Base-by-base conservation (phyloP, 2,329 filamentous ascomycete species). In the Apiospora rasikravindrae region DNA sequence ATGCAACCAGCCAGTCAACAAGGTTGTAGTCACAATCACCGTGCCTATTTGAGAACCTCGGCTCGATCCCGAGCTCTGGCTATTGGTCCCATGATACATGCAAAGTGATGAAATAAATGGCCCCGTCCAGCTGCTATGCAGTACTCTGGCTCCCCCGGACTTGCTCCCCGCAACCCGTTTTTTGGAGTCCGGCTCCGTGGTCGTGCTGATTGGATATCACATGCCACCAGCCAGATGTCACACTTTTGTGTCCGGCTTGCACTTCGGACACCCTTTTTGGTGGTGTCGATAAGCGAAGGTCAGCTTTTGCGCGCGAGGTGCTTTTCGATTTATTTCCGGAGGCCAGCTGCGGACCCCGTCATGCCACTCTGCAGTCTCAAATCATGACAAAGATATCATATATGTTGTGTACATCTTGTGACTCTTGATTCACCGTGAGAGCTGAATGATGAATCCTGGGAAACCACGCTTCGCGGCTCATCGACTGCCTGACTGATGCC, bases 281-380 rank as follows among this genome's bases (percentile, higher is more conserved):
- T 64, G 33, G 33, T 64, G 33, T 64, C 57, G 33, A 64, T n/a
- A 64, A 24, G 33, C 57, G 22, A 64, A n/a, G 10, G 29, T 4
- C 57, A 33, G 57, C 29, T 14, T 64, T 40, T 64, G n/a, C 57
- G 57, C 33, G 29, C n/a, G 19, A 64, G 10, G 57, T 40, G 19
- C 22, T 64, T 64, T 42, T 42, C 5, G 33, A 6, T 42, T 64
- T 24, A 64, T 40, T 40, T 11, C 57, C 57, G 19, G 53, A 13
- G 33, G 19, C 19, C 57, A 64, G 33, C 22, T 33, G 22, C 8
- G 6, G 33, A 24, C 33, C 29, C 57, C 19, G n/a, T 64, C 57
- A 64, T 33, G 57, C 57, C 57, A 64, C 33, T 24, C 19, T 64
- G 33, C 33, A n/a, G 57, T 64, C 57, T 40, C 57, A 64, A 40